Conservation (phyloP, 2,329 filamentous ascomycete genomes). For the Monilinia fructigena region DNA sequence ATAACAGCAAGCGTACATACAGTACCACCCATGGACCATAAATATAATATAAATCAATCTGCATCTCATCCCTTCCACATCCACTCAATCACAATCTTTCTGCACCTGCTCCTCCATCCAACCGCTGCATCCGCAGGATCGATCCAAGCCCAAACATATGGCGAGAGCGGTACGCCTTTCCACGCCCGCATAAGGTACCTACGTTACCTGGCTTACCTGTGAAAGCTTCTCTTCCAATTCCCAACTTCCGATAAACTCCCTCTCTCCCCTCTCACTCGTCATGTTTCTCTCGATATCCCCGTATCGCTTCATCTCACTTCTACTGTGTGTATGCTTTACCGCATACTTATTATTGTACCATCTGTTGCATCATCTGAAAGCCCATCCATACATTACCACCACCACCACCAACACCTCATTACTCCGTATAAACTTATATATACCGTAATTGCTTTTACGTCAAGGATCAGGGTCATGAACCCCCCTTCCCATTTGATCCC, state of each 20-base stretch:
- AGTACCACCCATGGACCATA: neutral
- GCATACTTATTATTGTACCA: no score
- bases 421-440: no score
- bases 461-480: constrained; percentile 22
- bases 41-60: neutral
- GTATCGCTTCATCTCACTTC: neutral
- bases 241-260: neutral
- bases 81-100: constrained; percentile 1
- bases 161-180: neutral
- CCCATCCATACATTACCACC: neutral
- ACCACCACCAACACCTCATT: neutral
- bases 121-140: constrained; percentile 11
- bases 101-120: no score
- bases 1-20: neutral
- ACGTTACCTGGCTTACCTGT: neutral
- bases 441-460: neutral
- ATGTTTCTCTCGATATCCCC: neutral
- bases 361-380: no score
- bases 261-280: neutral
- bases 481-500: constrained; percentile 3
- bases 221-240: neutral
- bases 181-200: constrained; percentile 1
- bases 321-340: neutral
- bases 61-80: neutral
- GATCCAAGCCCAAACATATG: neutral